Conservation (phyloP, 1,139 yeast species). For the Sugiyamaella paludigena region DNA sequence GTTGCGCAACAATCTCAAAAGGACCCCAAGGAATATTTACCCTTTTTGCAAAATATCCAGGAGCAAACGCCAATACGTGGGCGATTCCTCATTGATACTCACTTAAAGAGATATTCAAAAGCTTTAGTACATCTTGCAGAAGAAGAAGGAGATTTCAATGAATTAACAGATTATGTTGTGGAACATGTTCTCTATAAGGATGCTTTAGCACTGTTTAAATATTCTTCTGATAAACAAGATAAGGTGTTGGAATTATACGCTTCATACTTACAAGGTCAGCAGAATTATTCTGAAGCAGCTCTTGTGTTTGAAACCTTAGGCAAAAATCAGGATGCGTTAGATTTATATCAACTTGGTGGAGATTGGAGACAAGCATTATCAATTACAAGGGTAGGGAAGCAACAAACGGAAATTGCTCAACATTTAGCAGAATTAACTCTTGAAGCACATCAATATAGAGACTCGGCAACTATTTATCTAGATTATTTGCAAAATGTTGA, state of each 20-base stretch:
- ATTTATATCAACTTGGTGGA: constrained; percentile 64
- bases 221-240: constrained; percentile 51
- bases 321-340: constrained; percentile 58
- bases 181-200: constrained; percentile 69
- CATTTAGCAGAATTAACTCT: constrained; percentile 57
- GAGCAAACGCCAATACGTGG: constrained; percentile 64
- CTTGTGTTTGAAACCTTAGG: constrained; percentile 69
- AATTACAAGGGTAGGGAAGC: constrained; percentile 28
- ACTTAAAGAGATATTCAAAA: constrained; percentile 61
- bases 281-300: constrained; percentile 65
- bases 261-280: constrained; percentile 50
- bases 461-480: constrained; percentile 78
- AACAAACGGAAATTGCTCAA: constrained; percentile 49
- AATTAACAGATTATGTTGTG: constrained; percentile 66
- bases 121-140: constrained; percentile 68
- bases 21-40: constrained; percentile 96
- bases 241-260: constrained; percentile 63
- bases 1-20: constrained; percentile 96
- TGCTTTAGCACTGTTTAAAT: constrained; percentile 63
- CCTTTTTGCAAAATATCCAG: constrained; percentile 80
- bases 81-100: constrained; percentile 75
- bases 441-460: constrained; percentile 71
- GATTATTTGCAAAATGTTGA: constrained; percentile 59
- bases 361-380: constrained; percentile 82
- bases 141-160: constrained; percentile 49